Evolutionary conservation across 164 flowering plant species (phyloP).

Genomic region (Liquidambar formosana): DNA sequence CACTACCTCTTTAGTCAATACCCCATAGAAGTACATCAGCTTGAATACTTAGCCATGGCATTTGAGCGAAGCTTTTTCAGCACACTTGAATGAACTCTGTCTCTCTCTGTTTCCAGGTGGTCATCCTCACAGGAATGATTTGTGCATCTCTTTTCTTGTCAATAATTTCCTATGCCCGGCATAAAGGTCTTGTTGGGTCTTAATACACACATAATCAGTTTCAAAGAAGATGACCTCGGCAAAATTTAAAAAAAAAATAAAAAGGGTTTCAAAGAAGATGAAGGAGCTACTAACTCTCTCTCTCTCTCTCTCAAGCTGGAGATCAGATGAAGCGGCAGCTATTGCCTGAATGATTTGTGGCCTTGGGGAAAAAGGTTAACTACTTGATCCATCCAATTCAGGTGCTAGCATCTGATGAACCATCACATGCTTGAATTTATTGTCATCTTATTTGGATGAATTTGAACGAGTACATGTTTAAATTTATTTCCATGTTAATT

Average conservation of each 20-base stretch:
- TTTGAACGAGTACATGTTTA: too few species aligned
- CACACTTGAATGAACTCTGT: not conserved
- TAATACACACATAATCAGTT: conserved; percentile 17
- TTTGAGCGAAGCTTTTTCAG: not conserved
- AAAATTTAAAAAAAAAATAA: too few species aligned
- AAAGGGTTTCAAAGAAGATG: too few species aligned
- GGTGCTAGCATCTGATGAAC: not conserved
- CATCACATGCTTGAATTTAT: too few species aligned
- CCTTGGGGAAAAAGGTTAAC: not conserved
- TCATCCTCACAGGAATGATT: conserved; percentile 35
- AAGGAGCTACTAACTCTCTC: too few species aligned
- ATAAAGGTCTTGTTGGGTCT: conserved; percentile 65
- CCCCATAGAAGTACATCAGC: too few species aligned
- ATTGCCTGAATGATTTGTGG: not conserved
- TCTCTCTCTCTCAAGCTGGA: too few species aligned
- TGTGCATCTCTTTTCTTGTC: conserved; percentile 38
- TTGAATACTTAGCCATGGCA: too few species aligned
- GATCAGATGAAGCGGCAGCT: too few species aligned
- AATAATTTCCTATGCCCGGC: conserved; percentile 54
- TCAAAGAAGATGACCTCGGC: too few species aligned
- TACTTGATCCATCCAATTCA: not conserved
- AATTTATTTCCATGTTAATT: too few species aligned
- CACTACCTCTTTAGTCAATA: not conserved
- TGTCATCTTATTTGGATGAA: too few species aligned
- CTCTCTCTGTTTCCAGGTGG: conserved; percentile 26